Evolutionary conservation across 768 basidiomycete species (phyloP), one percentile per base, ranked within the genome.

Genomic region (Tulasnella sp.): DNA sequence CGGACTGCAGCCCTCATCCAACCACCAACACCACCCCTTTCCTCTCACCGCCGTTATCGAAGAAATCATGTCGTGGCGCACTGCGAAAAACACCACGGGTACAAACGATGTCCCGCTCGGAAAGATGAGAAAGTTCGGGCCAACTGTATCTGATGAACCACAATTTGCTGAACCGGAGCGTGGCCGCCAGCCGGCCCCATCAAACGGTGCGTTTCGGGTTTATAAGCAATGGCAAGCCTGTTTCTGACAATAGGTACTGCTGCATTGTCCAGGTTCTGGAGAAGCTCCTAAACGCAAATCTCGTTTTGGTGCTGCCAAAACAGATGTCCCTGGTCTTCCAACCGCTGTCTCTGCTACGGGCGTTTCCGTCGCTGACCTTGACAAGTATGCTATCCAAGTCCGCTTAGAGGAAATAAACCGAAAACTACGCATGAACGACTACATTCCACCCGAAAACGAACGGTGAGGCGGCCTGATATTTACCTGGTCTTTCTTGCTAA

Each of bases 401-500:
- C 90, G 98, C 76, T 88, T 99, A 74, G 98, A 99, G 86, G 98
- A 99, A 87, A 98, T 99, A 84, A 97, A 97, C 84, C 91, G 95
- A 83, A 98, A 98, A 86, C 88, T 99, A 36, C 88, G 97, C 80
- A 86, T 96, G 81, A 98, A 98, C 81, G 96, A 99, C 83, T 96
- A 95, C 83, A 91, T 99, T 75, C 98, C 98, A 74, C 96, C 97
- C 27, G 97, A 99, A 82, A 90, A 94, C 80, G 96, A 98, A 87
- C 90, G 96, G 95, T 94, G 39, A 68, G 62, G 27, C 12, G 27
- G 14, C 9, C 62, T 36, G 10, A 77, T 79, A 34, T 80, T 24
- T 21, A 76, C 72, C 19, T 24, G 56, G 27, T 1, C 79, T 82
- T n/a, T 87, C 83, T 6, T 80, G 42, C 42, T n/a, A 52, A 38